phyloP scores from a whole-genome alignment of 495 filamentous ascomycete species.

The Lepidopterella palustris region DNA sequence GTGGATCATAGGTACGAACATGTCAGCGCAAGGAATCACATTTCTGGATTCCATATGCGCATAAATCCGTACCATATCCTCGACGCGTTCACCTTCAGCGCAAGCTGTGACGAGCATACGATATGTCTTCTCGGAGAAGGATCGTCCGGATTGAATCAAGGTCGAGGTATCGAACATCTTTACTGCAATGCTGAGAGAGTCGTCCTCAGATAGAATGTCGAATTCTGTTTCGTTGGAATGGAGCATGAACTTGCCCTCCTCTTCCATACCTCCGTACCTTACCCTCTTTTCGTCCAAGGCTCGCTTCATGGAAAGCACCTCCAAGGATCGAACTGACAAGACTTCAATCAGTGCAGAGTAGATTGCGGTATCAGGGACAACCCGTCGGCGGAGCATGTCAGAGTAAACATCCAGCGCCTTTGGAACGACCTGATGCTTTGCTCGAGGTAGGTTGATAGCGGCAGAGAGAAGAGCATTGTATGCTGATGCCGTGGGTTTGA shows the following conservation, averaged over 20 bases:
- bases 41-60: constrained; percentile 78
- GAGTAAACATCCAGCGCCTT: constrained; percentile 93
- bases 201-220: constrained; percentile 75
- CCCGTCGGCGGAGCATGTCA: constrained; percentile 84
- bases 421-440: constrained; percentile 71
- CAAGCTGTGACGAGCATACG: constrained; percentile 76
- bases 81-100: constrained; percentile 65
- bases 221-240: constrained; percentile 77
- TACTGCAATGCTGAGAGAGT: constrained; percentile 74
- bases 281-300: constrained; percentile 65
- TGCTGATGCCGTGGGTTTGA: constrained; percentile 70
- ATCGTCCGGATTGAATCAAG: constrained; percentile 43
- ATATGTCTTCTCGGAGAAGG: constrained; percentile 70
- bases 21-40: constrained; percentile 65
- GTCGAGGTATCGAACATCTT: constrained; percentile 75
- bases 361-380: constrained; percentile 73
- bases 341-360: constrained; percentile 80
- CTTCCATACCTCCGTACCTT: constrained; percentile 79
- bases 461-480: constrained; percentile 88
- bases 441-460: constrained; percentile 64
- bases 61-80: constrained; percentile 84
- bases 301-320: constrained; percentile 62
- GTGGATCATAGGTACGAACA: constrained; percentile 87
- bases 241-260: constrained; percentile 83
- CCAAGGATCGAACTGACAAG: constrained; percentile 69